Base-by-base conservation (phyloP, 305 asterid genomes). In the Rubia peregrina region DNA sequence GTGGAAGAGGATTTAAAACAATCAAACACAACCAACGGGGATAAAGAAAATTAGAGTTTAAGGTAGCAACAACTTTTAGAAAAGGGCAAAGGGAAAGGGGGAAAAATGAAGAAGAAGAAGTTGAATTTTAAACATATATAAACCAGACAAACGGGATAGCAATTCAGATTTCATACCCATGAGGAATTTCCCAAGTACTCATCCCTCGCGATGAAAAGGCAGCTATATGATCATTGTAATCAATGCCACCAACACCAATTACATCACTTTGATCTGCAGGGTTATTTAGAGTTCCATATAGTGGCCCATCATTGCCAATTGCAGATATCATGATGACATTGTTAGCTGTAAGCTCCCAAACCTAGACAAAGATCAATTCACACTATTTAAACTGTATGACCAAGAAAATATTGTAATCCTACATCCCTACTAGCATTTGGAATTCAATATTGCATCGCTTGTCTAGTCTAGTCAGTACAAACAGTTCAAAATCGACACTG, bases 181-280 rank as follows among this genome's bases (percentile, higher is more conserved):
- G 98, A 81, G 99, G 99, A 85, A 94, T 85, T 79, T 94, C 99
- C 99, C 99, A 94, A 55, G 99, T 94, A 81, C 98, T 91, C 98
- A 94, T 94, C 86, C 99, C 99, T 74, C 98, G 99, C 74, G 99
- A 94, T 22, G 99, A 95, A 85, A 95, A 95, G 65, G 98, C 89
- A 69, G 99, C 99, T 84, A 95, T 91, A 78, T 95, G 98, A 82
- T 95, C 98, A 75, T 80, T 95, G 83, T 95, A 92, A 88, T 95
- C 99, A 79, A 95, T 95, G 80, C 99, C 98, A 53, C 99, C 98
- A 83, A 94, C 97, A 82, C 99, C 97, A 82, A 94, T 94, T 77
- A 94, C 96, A 85, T 94, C 99, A 83, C 98, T 94, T 83, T 94
- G 99, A 83, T 94, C 98, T 53, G 97, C 98, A 69, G 99, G 99